These are phyloP conservation scores for Chalara sp. DNA, from an alignment of 2,329 filamentous ascomycete species.

Conservation along the genomic window DNA sequence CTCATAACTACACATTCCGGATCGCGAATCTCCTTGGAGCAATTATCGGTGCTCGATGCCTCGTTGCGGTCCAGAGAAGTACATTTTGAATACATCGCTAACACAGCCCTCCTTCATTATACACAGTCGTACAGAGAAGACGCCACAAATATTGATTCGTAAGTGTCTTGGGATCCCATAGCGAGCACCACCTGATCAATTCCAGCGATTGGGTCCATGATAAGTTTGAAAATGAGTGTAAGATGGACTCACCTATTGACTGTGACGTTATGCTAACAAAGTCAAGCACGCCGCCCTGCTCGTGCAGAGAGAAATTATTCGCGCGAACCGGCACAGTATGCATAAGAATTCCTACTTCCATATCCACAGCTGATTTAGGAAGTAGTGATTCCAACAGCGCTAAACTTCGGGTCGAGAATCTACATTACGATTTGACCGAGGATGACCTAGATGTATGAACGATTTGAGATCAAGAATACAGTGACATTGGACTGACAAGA, in stretches of 20 bases:
- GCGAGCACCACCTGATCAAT: constrained; percentile 5
- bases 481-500: background rate
- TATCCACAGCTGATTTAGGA: constrained; percentile 4
- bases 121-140: constrained; percentile 55
- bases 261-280: constrained; percentile 15
- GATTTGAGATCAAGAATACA: background rate
- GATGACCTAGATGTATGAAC: constrained; percentile 67
- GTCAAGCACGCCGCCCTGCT: constrained; percentile 19
- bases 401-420: constrained; percentile 78
- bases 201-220: constrained; percentile 89
- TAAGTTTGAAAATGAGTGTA: constrained; percentile 71
- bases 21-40: constrained; percentile 25
- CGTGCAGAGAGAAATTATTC: constrained; percentile 23
- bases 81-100: constrained; percentile 38
- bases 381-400: constrained; percentile 46
- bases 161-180: constrained; percentile 24
- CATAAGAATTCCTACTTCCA: background rate
- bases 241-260: constrained; percentile 4
- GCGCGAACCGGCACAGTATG: constrained; percentile 24
- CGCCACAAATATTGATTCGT: constrained; percentile 65
- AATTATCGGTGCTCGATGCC: constrained; percentile 24
- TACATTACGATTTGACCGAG: constrained; percentile 87
- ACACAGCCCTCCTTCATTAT: constrained; percentile 35
- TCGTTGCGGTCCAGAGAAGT: constrained; percentile 28
- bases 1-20: constrained; percentile 23